phyloP scores from a whole-genome alignment of 176 grass and related monocot species.

The Cenchrus americanus region DNA sequence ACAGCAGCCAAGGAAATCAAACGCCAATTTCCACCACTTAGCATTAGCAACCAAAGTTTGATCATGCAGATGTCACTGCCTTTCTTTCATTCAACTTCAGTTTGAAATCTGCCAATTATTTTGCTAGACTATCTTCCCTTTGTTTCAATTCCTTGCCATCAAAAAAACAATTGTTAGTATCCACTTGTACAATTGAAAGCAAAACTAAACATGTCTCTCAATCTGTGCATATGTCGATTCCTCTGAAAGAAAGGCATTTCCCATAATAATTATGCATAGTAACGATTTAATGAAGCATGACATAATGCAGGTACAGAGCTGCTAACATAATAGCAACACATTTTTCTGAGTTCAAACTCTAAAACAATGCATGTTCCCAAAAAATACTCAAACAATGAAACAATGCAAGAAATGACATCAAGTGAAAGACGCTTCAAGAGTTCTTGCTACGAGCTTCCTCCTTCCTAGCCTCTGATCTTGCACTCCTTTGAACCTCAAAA shows the following conservation, averaged over 20 bases:
- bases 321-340: too few relatives aligned
- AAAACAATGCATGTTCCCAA: too few relatives aligned
- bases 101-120: constrained; percentile 72
- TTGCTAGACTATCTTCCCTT: constrained; percentile 63
- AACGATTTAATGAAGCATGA: too few relatives aligned
- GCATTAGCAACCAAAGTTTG: not conserved
- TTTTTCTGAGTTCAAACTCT: too few relatives aligned
- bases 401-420: not conserved
- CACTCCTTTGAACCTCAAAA: constrained; percentile 95
- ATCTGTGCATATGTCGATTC: not conserved
- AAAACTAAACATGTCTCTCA: not conserved
- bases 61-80: constrained; percentile 55
- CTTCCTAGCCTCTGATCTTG: constrained; percentile 94
- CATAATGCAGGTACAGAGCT: too few relatives aligned
- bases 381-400: not conserved
- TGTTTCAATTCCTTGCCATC: constrained; percentile 41
- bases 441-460: constrained; percentile 92
- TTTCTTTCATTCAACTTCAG: constrained; percentile 65
- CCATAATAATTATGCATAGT: not conserved
- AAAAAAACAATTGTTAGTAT: constrained; percentile 11
- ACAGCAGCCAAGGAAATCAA: constrained; percentile 5
- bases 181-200: not conserved
- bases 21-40: not conserved
- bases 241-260: not conserved
- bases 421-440: constrained; percentile 59